A percentile compares a stretch with the other conserved stretches of the same genome.
Evolutionary conservation across 768 basidiomycete genomes (phyloP).

Genomic region (Lactarius psammicola): DNA sequence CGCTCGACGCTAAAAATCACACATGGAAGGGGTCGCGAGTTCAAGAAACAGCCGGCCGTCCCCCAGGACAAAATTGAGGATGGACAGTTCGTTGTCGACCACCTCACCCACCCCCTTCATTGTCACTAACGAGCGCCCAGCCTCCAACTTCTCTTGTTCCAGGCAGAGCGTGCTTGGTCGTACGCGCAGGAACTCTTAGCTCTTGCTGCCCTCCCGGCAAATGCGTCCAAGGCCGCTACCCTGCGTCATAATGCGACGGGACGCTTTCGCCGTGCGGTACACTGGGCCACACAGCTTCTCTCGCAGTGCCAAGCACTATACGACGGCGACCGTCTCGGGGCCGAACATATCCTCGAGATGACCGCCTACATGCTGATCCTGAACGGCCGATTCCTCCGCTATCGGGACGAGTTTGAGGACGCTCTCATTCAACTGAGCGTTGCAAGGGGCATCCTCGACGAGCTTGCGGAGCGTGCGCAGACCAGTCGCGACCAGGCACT

Average conservation of each 20-base stretch:
- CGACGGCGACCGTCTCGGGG: constrained; percentile 49
- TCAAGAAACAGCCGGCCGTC: constrained; percentile 76
- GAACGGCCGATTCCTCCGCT: constrained; percentile 79
- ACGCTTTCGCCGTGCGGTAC: constrained; percentile 74
- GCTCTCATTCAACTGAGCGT: constrained; percentile 74
- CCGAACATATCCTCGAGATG: constrained; percentile 62
- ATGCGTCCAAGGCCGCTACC: constrained; percentile 44
- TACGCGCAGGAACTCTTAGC: constrained; percentile 77
- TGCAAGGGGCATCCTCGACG: constrained; percentile 69
- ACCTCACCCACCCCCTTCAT: constrained; percentile 8
- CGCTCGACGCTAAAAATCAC: constrained; percentile 82
- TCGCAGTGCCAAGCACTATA: constrained; percentile 71
- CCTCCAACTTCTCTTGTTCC: constrained; percentile 81
- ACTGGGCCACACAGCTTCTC: constrained; percentile 75
- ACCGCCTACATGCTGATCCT: constrained; percentile 77
- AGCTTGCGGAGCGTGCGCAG: constrained; percentile 58
- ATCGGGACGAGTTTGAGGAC: constrained; percentile 73
- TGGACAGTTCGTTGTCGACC: constrained; percentile 63
- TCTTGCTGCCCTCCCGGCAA: constrained; percentile 45
- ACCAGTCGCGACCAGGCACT: constrained; percentile 87
- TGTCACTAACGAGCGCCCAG: constrained; percentile 40
- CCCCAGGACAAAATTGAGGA: constrained; percentile 71
- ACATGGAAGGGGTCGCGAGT: constrained; percentile 86
- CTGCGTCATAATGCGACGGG: constrained; percentile 74
- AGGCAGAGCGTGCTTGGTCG: constrained; percentile 90